These are phyloP conservation scores for Thymus quinquecostatus DNA, from an alignment of 257 asterid species.

Conservation along the genomic window DNA sequence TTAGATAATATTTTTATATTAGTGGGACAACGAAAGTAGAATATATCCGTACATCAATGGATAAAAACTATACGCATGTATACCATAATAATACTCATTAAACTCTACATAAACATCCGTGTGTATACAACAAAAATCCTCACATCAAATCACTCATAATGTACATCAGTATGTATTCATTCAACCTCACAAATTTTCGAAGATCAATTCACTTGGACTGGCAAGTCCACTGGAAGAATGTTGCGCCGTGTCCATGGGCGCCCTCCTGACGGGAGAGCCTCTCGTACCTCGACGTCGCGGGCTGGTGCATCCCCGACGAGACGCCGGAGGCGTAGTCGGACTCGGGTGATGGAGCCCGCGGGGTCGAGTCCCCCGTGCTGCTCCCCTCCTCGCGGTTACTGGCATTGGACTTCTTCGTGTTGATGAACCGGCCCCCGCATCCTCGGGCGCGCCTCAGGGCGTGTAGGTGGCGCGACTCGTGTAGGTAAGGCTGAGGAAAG, in stretches of 20 bases:
- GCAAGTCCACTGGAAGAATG: conserved; percentile 33
- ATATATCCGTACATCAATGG: too few species aligned
- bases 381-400: conserved; percentile 25
- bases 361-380: conserved; percentile 17
- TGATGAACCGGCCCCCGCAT: conserved; percentile 68
- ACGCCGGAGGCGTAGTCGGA: conserved; percentile 18
- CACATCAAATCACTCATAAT: conserved; percentile 30
- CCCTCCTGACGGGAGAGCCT: conserved; percentile 25
- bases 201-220: conserved; percentile 34
- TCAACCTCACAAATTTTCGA: too few species aligned
- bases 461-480: conserved; percentile 59
- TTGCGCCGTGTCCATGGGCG: not conserved
- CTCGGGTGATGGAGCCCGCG: conserved; percentile 17
- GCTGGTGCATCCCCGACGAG: conserved; percentile 27
- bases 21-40: too few species aligned
- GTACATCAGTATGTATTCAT: conserved; percentile 12
- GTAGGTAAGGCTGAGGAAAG: conserved; percentile 65
- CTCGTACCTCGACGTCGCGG: conserved; percentile 19
- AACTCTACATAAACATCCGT: conserved; percentile 18
- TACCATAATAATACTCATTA: not conserved
- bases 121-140: not conserved
- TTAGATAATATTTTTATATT: too few species aligned
- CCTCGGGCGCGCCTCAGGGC: conserved; percentile 67
- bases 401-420: conserved; percentile 46
- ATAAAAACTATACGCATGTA: not conserved